A percentile compares a stretch with the other conserved stretches of the same genome.
Evolutionary conservation across 2,329 filamentous ascomycete genomes (phyloP).

Genomic region (Fusarium virguliforme): DNA sequence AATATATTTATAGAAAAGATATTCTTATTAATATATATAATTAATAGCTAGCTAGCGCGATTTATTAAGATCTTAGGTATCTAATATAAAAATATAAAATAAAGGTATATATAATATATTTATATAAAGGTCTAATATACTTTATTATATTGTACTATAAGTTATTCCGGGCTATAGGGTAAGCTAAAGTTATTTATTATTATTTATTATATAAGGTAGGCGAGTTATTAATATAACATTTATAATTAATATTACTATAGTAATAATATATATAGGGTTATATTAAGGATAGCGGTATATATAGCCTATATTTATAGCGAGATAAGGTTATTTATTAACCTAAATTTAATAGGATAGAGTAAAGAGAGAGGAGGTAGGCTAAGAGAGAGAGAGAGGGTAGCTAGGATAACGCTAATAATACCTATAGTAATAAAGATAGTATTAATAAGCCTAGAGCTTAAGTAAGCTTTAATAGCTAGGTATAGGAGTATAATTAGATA

Average conservation of each 20-base stretch:
- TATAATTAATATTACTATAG: constrained; percentile 12
- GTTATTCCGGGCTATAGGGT: background rate
- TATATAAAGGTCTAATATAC: background rate
- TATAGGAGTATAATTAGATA: no score
- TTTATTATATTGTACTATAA: background rate
- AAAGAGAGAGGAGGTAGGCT: no score
- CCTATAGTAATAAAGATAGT: no score
- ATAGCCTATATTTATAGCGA: background rate
- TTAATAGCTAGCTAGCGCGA: background rate
- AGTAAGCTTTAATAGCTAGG: no score
- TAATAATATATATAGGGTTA: constrained; percentile 1
- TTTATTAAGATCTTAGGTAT: background rate
- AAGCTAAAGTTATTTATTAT: constrained; percentile 10
- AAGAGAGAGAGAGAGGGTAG: no score
- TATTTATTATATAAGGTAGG: constrained; percentile 1
- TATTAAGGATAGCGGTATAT: no score
- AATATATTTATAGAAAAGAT: constrained; percentile 7
- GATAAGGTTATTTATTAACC: background rate
- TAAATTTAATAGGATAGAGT: background rate
- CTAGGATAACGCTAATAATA: no score
- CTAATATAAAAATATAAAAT: background rate
- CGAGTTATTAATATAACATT: constrained; percentile 2
- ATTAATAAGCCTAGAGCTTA: no score
- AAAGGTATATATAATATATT: background rate
- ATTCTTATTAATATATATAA: constrained; percentile 1